Evolutionary conservation across 495 filamentous ascomycete genomes (phyloP).

Genomic region (Talaromyces wortmannii): DNA sequence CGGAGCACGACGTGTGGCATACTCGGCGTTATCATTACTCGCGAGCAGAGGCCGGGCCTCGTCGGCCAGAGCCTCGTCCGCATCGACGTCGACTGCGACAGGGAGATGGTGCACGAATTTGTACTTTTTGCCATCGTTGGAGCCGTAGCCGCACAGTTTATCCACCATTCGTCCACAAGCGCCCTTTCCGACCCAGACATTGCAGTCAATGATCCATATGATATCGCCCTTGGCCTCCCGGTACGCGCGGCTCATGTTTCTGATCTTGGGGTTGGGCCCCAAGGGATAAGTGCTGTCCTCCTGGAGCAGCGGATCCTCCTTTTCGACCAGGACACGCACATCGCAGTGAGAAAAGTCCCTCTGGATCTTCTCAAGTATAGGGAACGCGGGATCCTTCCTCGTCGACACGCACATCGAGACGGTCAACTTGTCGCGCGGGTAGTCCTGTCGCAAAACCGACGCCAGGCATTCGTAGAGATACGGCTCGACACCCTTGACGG

Average conservation of each 20-base stretch:
- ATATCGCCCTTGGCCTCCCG: slow-evolving; percentile 90
- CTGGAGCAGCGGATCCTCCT: slow-evolving; percentile 73
- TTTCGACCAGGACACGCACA: slow-evolving; percentile 71
- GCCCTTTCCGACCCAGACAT: slow-evolving; percentile 81
- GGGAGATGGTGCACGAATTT: slow-evolving; percentile 97
- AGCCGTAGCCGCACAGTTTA: slow-evolving; percentile 61
- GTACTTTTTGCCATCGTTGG: slow-evolving; percentile 49
- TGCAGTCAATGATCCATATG: slow-evolving; percentile 94
- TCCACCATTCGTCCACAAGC: slow-evolving; percentile 84
- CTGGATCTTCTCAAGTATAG: slow-evolving; percentile 63
- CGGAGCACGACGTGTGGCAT: background rate
- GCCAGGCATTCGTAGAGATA: slow-evolving; percentile 88
- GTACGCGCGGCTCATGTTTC: slow-evolving; percentile 93
- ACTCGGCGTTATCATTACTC: slow-evolving; percentile 1
- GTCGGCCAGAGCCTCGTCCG: slow-evolving; percentile 17
- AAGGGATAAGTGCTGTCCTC: slow-evolving; percentile 48
- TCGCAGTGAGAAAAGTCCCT: slow-evolving; percentile 67
- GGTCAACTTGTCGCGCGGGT: slow-evolving; percentile 70
- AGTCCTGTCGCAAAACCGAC: slow-evolving; percentile 80
- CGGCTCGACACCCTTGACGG: slow-evolving; percentile 87
- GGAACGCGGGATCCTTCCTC: slow-evolving; percentile 70
- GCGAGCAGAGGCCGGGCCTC: slow-evolving; percentile 37
- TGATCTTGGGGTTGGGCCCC: slow-evolving; percentile 96
- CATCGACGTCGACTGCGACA: slow-evolving; percentile 68
- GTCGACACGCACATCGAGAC: slow-evolving; percentile 78